Conservation (phyloP, 495 filamentous ascomycete species). For the Lepraria neglecta region DNA sequence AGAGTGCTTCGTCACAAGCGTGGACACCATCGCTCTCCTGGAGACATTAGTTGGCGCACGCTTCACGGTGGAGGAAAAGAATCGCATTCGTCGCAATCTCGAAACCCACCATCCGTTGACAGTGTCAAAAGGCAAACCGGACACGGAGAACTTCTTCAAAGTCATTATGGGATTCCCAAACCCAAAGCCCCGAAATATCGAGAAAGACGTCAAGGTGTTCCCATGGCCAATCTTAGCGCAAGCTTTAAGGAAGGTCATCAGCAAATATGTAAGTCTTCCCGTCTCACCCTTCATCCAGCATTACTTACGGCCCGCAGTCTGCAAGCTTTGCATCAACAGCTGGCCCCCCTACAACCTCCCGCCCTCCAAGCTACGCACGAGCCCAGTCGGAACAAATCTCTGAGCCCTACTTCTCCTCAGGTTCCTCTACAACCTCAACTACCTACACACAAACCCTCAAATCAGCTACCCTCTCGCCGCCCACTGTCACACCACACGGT, state of each 20-base stretch:
- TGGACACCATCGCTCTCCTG: constrained; percentile 89
- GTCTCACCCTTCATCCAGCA: neutral
- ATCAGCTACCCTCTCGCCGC: constrained; percentile 24
- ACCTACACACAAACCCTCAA: constrained; percentile 19
- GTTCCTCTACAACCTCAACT: constrained; percentile 27
- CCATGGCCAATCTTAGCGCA: constrained; percentile 78
- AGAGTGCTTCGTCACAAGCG: constrained; percentile 88
- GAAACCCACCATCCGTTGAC: constrained; percentile 87
- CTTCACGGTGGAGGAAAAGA: constrained; percentile 96
- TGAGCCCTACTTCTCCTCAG: constrained; percentile 41
- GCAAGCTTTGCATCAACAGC: constrained; percentile 49
- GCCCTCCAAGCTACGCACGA: constrained; percentile 35
- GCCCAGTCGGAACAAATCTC: constrained; percentile 40
- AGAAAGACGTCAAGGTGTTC: constrained; percentile 98
- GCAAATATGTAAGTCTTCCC: constrained; percentile 78
- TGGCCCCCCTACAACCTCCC: constrained; percentile 38
- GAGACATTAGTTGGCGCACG: constrained; percentile 76
- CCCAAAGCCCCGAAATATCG: constrained; percentile 93
- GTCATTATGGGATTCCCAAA: constrained; percentile 95
- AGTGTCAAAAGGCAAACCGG: constrained; percentile 82
- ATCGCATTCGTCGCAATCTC: constrained; percentile 88
- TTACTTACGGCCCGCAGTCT: constrained; percentile 33
- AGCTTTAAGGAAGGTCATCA: constrained; percentile 93
- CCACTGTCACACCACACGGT: neutral
- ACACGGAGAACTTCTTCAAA: constrained; percentile 96